Evolutionary conservation across 306 rosid genomes (phyloP).

Genomic region (Quercus suber): DNA sequence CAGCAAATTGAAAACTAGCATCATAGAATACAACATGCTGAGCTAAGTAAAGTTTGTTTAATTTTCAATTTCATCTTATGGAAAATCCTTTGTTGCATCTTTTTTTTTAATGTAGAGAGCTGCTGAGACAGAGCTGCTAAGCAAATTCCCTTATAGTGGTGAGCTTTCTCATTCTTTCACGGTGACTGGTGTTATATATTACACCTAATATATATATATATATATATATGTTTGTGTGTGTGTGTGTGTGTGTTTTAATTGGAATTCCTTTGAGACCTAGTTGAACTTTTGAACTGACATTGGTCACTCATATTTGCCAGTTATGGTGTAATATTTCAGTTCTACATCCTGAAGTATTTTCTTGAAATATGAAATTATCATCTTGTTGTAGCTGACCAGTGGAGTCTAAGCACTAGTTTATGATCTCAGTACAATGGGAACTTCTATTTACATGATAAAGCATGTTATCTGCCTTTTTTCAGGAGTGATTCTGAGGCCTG

Average conservation of each 20-base stretch:
- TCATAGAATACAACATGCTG: too few relatives aligned
- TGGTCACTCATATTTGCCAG: neutral
- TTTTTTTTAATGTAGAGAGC: conserved; percentile 67
- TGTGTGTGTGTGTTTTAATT: too few relatives aligned
- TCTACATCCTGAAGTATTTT: neutral
- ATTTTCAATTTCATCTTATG: conserved; percentile 23
- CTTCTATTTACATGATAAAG: neutral
- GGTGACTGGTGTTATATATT: conserved; percentile 7
- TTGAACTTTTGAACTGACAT: neutral
- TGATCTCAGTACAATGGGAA: neutral
- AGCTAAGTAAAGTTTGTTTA: neutral
- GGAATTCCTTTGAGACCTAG: neutral
- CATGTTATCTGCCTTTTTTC: conserved; percentile 33
- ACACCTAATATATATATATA: neutral
- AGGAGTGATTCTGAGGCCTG: conserved; percentile 96
- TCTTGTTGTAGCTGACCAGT: neutral
- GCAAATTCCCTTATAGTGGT: conserved; percentile 85
- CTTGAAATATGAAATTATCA: neutral
- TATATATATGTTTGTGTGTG: too few relatives aligned
- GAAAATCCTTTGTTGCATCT: conserved; percentile 5
- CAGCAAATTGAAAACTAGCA: too few relatives aligned
- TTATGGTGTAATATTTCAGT: neutral
- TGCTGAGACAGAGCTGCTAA: conserved; percentile 77
- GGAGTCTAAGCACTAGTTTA: neutral
- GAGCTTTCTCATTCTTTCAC: conserved; percentile 22